Evolutionary conservation across 1,139 yeast genomes (phyloP).

Genomic region (Hansenula sp.): DNA sequence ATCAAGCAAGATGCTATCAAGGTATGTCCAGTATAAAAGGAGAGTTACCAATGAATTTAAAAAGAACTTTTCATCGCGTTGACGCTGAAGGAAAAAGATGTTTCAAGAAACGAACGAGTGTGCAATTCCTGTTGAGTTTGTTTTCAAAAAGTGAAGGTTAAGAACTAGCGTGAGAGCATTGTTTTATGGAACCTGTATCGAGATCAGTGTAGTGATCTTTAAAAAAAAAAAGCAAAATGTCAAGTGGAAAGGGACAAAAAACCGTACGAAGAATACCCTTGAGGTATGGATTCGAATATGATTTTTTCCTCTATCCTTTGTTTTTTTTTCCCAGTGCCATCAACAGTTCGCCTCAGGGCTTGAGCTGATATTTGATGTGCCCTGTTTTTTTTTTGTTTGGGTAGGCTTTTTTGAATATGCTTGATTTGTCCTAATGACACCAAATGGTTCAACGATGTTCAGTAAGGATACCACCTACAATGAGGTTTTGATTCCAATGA

Average conservation of each 20-base stretch:
- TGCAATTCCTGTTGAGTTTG: no score
- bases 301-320: constrained; percentile 1
- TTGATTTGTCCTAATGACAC: not conserved
- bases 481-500: no score
- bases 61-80: not conserved
- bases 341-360: no score
- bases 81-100: not conserved
- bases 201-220: no score
- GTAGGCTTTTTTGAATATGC: not conserved
- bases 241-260: no score
- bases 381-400: not conserved
- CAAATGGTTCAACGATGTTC: not conserved
- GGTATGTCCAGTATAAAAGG: constrained; percentile 54
- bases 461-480: no score
- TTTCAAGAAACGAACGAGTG: no score
- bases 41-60: not conserved
- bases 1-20: constrained; percentile 71
- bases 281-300: not conserved
- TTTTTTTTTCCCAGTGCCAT: not conserved
- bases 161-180: no score
- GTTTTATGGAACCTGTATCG: no score
- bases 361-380: not conserved
- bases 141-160: no score
- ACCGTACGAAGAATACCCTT: not conserved
- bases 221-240: no score